These are phyloP conservation scores for Pisolithus tinctorius DNA, from an alignment of 768 basidiomycete genomes.

Conservation along the genomic window DNA sequence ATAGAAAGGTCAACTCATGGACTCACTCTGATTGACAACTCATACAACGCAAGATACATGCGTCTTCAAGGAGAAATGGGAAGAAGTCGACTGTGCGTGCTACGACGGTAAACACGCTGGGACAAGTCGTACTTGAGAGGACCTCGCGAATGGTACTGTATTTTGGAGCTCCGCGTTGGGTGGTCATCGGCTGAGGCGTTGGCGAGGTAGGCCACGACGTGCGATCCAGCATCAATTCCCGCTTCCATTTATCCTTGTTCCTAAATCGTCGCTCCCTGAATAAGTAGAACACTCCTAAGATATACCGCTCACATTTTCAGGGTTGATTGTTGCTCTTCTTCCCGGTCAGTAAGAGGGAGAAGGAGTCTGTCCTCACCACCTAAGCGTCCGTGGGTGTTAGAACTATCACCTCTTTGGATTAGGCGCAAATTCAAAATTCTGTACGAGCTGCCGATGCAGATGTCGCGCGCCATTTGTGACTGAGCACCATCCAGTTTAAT, in stretches of 20 bases:
- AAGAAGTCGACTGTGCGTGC: conserved; percentile 52
- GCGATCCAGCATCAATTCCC: conserved; percentile 14
- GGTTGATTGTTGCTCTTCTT: conserved; percentile 10
- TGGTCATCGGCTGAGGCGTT: not conserved
- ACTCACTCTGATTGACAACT: conserved; percentile 47
- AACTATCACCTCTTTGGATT: conserved; percentile 21
- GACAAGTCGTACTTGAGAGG: conserved; percentile 22
- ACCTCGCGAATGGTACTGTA: conserved; percentile 35
- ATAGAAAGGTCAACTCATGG: not conserved
- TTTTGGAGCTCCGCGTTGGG: conserved; percentile 3
- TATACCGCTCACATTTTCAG: conserved; percentile 14
- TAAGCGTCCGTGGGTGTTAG: conserved; percentile 16
- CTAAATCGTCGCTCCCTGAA: conserved; percentile 12
- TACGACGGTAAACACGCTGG: conserved; percentile 35
- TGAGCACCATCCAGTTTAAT: conserved; percentile 48
- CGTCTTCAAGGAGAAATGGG: conserved; percentile 44
- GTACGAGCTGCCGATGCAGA: conserved; percentile 38
- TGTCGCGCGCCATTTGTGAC: conserved; percentile 28
- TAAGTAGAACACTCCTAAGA: not conserved
- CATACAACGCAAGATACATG: conserved; percentile 42
- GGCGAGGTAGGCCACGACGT: not conserved
- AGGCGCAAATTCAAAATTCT: conserved; percentile 48
- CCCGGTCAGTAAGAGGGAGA: conserved; percentile 9
- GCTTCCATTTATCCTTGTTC: conserved; percentile 28
- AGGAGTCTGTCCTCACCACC: conserved; percentile 26